phyloP scores from a whole-genome alignment of 331 rosid species.

The Spiraea crenata region DNA sequence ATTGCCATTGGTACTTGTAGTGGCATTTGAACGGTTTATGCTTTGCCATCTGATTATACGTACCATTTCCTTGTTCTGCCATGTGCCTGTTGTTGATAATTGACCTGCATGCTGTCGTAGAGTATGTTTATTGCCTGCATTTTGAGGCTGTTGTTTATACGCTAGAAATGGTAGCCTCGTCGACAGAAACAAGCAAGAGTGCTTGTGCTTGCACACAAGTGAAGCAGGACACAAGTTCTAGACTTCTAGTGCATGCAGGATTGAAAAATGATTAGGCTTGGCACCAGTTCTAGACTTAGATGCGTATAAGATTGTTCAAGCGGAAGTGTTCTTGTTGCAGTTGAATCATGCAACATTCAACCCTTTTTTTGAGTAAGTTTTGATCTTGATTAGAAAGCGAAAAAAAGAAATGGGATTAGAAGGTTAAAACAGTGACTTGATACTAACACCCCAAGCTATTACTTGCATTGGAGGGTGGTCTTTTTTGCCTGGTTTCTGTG shows the following conservation, averaged over 20 bases:
- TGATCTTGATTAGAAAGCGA: background rate
- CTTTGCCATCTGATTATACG: background rate
- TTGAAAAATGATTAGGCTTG: background rate
- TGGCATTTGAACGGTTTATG: background rate
- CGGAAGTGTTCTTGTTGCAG: background rate
- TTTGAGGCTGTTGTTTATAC: background rate
- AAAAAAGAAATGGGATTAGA: background rate
- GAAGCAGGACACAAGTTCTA: background rate
- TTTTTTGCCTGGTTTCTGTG: background rate
- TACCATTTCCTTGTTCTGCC: background rate
- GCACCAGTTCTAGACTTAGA: background rate
- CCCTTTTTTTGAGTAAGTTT: background rate
- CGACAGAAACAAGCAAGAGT: background rate
- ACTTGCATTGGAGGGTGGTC: background rate
- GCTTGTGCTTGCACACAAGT: background rate
- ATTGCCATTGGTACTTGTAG: background rate
- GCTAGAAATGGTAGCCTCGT: background rate
- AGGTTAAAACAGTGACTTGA: background rate
- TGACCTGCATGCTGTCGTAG: background rate
- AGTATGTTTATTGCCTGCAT: background rate
- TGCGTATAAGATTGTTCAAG: background rate
- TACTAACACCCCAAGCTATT: background rate
- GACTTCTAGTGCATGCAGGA: background rate
- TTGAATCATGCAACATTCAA: background rate
- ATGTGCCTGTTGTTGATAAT: background rate